Conservation (phyloP, 768 basidiomycete genomes). For the Kwoniella shandongensis region DNA sequence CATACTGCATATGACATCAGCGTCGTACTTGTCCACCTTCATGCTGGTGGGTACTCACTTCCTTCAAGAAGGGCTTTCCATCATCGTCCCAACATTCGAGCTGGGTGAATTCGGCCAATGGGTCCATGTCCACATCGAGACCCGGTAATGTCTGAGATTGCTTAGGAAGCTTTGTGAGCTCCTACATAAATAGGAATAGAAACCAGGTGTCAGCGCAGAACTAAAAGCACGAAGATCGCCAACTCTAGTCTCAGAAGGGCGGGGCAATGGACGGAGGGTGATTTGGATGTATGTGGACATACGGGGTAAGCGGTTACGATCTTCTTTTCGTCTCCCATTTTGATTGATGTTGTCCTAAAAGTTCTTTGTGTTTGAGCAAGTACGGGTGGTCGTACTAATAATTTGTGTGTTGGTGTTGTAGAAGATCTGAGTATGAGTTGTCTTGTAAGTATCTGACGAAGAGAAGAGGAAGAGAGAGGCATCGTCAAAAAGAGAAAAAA, state of each 20-base stretch:
- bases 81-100: slow-evolving; percentile 60
- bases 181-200: slow-evolving; percentile 16
- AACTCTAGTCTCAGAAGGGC: too few species aligned
- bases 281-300: too few species aligned
- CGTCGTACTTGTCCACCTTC: too few species aligned
- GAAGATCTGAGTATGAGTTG: neutral
- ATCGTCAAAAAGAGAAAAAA: slow-evolving; percentile 4
- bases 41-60: slow-evolving; percentile 28
- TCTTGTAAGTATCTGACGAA: slow-evolving; percentile 2
- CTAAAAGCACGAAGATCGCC: too few species aligned
- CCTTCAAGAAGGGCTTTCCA: slow-evolving; percentile 59
- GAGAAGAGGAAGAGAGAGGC: slow-evolving; percentile 8
- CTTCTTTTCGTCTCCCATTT: slow-evolving; percentile 37
- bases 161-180: slow-evolving; percentile 36
- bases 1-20: slow-evolving; percentile 54
- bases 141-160: slow-evolving; percentile 61
- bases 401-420: neutral
- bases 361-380: slow-evolving; percentile 6
- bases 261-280: too few species aligned
- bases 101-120: slow-evolving; percentile 49
- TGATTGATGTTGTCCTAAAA: slow-evolving; percentile 21
- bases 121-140: slow-evolving; percentile 59
- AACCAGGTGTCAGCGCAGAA: neutral
- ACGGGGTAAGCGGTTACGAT: slow-evolving; percentile 48
- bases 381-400: slow-evolving; percentile 2